Conservation (phyloP, 306 rosid species). For the Pterocarpus macrocarpus region DNA sequence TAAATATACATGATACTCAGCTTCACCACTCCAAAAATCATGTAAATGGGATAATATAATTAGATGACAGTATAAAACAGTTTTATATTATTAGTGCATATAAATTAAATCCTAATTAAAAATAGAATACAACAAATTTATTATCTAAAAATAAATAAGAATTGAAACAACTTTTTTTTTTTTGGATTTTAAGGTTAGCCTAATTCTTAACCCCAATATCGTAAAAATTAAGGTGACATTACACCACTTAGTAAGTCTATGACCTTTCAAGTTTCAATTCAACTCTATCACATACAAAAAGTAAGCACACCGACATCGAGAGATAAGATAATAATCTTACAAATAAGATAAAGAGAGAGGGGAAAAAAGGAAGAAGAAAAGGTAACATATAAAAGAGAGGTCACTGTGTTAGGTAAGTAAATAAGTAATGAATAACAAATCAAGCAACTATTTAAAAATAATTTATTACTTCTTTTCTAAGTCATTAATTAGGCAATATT, state of each 20-base stretch:
- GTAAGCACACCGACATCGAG: not conserved
- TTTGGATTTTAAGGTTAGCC: not conserved
- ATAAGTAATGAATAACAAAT: not conserved
- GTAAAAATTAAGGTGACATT: not conserved
- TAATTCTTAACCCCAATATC: not conserved
- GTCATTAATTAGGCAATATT: not conserved
- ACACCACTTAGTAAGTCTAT: not conserved
- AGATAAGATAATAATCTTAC: not conserved
- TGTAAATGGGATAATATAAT: too few relatives aligned
- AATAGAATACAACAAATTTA: too few relatives aligned
- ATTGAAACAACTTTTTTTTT: too few relatives aligned
- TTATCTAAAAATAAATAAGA: too few relatives aligned
- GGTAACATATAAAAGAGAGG: not conserved
- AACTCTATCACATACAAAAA: constrained; percentile 1
- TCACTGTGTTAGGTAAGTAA: not conserved
- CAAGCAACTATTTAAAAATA: not conserved
- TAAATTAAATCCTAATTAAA: too few relatives aligned
- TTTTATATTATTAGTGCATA: too few relatives aligned
- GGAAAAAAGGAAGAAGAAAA: too few relatives aligned
- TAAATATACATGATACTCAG: too few relatives aligned
- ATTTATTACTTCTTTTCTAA: not conserved
- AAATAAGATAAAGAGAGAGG: not conserved
- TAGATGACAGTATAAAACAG: too few relatives aligned
- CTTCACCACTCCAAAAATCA: too few relatives aligned
- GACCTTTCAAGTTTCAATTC: not conserved